phyloP scores from a whole-genome alignment of 768 basidiomycete genomes.

The Cubamyces lactineus region DNA sequence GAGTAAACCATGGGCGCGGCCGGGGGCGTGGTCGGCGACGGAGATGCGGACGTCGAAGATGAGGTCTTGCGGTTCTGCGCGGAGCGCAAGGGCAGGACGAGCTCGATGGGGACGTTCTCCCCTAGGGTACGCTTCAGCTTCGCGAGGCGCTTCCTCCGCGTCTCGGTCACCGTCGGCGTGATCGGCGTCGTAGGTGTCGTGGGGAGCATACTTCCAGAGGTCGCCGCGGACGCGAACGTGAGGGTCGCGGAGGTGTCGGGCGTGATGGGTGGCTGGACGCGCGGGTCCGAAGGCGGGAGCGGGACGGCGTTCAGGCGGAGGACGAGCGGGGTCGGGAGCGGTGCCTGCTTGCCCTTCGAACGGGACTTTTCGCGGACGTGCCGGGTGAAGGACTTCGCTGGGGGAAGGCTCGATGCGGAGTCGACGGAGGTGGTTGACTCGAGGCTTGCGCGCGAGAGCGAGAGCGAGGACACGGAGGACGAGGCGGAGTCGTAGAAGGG shows the following conservation, averaged over 20 bases:
- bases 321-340: conserved; percentile 36
- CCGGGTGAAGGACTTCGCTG: conserved; percentile 23
- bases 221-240: conserved; percentile 19
- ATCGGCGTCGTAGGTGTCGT: conserved; percentile 29
- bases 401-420: conserved; percentile 12
- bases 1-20: not conserved
- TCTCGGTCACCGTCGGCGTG: conserved; percentile 37
- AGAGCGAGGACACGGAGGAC: conserved; percentile 31
- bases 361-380: conserved; percentile 22
- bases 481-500: conserved; percentile 22
- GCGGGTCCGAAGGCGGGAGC: conserved; percentile 32
- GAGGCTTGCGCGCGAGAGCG: conserved; percentile 29
- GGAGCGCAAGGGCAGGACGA: conserved; percentile 43
- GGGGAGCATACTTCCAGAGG: conserved; percentile 13
- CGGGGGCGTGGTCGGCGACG: not conserved
- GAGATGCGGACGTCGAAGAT: not conserved
- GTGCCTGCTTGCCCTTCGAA: conserved; percentile 15
- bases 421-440: conserved; percentile 24
- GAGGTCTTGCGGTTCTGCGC: not conserved
- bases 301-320: conserved; percentile 37
- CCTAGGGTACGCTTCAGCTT: conserved; percentile 62
- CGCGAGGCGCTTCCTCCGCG: conserved; percentile 54
- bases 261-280: conserved; percentile 40
- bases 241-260: conserved; percentile 30
- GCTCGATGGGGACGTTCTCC: conserved; percentile 59